A percentile compares a stretch with the other conserved stretches of the same genome.
phyloP scores from a whole-genome alignment of 176 grass and related monocot genomes.

The Eragrostis curvula region DNA sequence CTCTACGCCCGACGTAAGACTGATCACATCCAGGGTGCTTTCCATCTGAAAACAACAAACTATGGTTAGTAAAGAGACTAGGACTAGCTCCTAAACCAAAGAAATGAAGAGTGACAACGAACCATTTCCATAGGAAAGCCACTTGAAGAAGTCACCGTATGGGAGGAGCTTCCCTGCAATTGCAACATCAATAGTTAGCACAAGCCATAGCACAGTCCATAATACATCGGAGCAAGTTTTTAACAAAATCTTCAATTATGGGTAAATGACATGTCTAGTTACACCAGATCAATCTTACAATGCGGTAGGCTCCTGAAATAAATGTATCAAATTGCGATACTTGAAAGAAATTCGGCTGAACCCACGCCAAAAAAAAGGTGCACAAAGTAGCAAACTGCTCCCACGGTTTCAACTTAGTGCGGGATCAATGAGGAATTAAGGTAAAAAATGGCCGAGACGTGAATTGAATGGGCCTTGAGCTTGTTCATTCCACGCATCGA shows the following conservation, averaged over 20 bases:
- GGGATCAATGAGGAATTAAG: no score
- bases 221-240: neutral
- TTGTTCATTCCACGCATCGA: neutral
- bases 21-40: conserved; percentile 90
- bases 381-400: neutral
- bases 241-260: neutral
- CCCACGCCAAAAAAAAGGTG: neutral
- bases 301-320: no score
- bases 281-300: neutral
- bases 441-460: no score
- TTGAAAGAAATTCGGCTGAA: neutral
- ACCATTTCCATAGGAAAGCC: conserved; percentile 98
- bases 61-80: neutral
- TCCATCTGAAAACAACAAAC: conserved; percentile 59
- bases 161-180: conserved; percentile 88
- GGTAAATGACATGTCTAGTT: neutral
- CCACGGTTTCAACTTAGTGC: neutral
- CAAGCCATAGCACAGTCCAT: neutral
- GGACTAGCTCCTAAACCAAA: neutral
- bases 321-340: neutral
- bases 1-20: conserved; percentile 76
- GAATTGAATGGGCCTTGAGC: neutral
- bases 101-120: neutral
- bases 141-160: conserved; percentile 76
- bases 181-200: conserved; percentile 9